Evolutionary conservation across 441 rosid genomes (phyloP), one percentile per base, ranked within the genome.

Genomic region (Arabidopsis lyrata): DNA sequence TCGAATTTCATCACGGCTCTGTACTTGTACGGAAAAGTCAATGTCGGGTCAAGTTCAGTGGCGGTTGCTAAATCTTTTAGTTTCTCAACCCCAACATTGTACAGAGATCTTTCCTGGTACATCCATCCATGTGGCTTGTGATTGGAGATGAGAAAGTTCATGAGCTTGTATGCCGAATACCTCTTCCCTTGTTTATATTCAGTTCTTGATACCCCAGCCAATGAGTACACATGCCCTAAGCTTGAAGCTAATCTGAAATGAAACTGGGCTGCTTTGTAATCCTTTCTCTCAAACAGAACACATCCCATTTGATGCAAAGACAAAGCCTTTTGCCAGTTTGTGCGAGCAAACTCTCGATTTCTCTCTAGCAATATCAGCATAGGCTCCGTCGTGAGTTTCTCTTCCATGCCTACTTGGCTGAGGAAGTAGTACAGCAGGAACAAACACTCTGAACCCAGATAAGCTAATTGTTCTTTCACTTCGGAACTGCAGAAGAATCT

Each of bases 41-140:
- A 77, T n/a, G 92, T 85, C 15, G 90, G 92, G 63, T 89, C 92
- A 77, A 89, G 77, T 63, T 84, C 82, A 13, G 89, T 81, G 42
- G 95, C 88, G 27, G 76, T 61, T 49, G 78, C 71, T 80, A 89
- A 66, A 72, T 89, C 95, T 8, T 62, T 72, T 50, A 85, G 78
- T 78, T 86, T 89, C 67, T 86, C 89, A 36, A 48, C 80, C 35
- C 83, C 89, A 3, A 83, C 66, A 55, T 82, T 82, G 68, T 86
- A 89, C 42, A 87, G 75, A 41, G 92, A 85, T 59, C 88, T 79
- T 82, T 89, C 92, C 59, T 89, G 92, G 72, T 83, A 87, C 90
- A 89, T 87, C 95, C 95, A 89, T 27, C 89, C 95, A 3, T 77
- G 77, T 61, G 90, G 82, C 64, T 81, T 77, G 76, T 86, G 78